phyloP scores from a whole-genome alignment of 148 eudicot genomes.

The Rhododendron williamsianum region DNA sequence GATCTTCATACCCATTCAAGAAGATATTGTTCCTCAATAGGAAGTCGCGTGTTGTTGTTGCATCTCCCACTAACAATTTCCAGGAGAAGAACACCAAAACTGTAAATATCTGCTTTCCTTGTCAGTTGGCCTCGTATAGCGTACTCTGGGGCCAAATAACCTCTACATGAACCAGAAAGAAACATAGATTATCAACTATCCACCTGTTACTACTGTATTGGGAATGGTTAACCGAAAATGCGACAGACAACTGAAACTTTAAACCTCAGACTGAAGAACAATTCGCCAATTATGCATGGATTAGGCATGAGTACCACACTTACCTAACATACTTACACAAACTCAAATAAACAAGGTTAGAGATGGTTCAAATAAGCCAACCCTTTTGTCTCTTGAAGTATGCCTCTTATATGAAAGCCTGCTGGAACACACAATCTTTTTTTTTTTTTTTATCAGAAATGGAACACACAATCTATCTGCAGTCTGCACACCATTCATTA shows the following conservation, averaged over 20 bases:
- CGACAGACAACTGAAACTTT: not conserved
- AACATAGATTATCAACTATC: not conserved
- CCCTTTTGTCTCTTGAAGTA: not conserved
- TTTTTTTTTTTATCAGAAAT: too few species aligned
- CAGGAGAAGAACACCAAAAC: slow-evolving; percentile 83
- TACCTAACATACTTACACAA: not conserved
- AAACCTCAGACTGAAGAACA: slow-evolving; percentile 1
- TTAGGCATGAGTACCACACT: not conserved
- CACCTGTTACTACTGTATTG: not conserved
- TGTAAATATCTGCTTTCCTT: slow-evolving; percentile 76
- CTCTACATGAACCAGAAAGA: slow-evolving; percentile 36
- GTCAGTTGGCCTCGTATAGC: slow-evolving; percentile 72
- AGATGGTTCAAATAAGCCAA: not conserved
- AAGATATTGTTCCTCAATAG: slow-evolving; percentile 54
- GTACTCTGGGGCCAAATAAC: slow-evolving; percentile 95
- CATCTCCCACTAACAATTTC: slow-evolving; percentile 82
- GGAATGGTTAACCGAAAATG: not conserved
- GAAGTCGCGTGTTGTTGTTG: slow-evolving; percentile 44
- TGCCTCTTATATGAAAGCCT: not conserved
- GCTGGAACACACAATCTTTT: not conserved
- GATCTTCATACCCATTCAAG: slow-evolving; percentile 53
- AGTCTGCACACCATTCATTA: not conserved
- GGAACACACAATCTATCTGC: not conserved
- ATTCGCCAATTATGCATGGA: not conserved
- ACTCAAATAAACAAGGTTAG: not conserved